phyloP scores from a whole-genome alignment of 2,329 filamentous ascomycete species.

The Thelonectria olida region DNA sequence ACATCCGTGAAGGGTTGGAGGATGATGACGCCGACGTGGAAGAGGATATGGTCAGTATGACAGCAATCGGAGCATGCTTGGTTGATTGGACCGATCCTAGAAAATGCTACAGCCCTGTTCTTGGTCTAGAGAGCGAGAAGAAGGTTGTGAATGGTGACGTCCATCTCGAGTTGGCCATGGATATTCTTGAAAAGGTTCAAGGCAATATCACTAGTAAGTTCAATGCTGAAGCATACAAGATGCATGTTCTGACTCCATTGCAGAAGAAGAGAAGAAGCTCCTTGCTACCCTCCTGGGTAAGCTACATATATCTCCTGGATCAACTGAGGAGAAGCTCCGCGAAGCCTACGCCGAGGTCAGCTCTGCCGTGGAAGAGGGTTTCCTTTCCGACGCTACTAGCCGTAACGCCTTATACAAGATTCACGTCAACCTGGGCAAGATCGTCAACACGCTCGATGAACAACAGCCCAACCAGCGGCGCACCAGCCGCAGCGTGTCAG shows the following conservation, averaged over 20 bases:
- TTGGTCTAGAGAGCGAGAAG: conserved; percentile 64
- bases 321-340: conserved; percentile 66
- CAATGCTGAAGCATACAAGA: neutral
- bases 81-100: conserved; percentile 96
- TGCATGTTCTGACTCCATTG: conserved; percentile 41
- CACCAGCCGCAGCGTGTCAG: conserved; percentile 56
- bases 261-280: conserved; percentile 87
- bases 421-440: conserved; percentile 73
- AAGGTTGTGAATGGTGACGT: conserved; percentile 78
- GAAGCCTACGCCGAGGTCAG: conserved; percentile 66
- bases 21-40: conserved; percentile 80
- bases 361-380: conserved; percentile 69
- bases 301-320: conserved; percentile 77
- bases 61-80: conserved; percentile 81
- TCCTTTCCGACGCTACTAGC: conserved; percentile 67
- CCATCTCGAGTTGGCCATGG: conserved; percentile 80
- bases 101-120: conserved; percentile 70
- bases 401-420: conserved; percentile 75
- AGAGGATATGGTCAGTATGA: conserved; percentile 81
- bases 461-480: conserved; percentile 48
- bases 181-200: conserved; percentile 79
- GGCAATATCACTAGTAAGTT: conserved; percentile 73
- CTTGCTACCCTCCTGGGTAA: conserved; percentile 83
- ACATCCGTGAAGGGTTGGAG: conserved; percentile 75
- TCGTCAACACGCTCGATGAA: conserved; percentile 68